Evolutionary conservation across 139 green algal species (phyloP).

Genomic region (Limnomonas spitsbergensis): DNA sequence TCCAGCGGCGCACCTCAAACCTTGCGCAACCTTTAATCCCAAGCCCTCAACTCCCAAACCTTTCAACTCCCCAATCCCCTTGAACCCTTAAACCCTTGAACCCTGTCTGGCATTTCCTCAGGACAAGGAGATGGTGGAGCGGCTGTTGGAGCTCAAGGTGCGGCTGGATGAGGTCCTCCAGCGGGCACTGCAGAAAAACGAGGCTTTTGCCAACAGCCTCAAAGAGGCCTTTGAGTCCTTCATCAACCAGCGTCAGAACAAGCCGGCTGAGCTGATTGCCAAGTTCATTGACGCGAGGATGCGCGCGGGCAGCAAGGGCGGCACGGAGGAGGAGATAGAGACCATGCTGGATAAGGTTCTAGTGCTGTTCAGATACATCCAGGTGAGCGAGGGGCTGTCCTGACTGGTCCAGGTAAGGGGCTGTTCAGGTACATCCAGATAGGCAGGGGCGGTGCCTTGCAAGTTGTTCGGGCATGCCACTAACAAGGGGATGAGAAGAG

Average conservation of each 20-base stretch:
- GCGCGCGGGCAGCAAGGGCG: constrained; percentile 65
- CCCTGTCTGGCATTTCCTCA: too few relatives aligned
- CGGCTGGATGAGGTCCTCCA: constrained; percentile 68
- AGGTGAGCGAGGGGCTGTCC: constrained; percentile 11
- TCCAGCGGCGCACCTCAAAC: too few relatives aligned
- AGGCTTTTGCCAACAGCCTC: constrained; percentile 69
- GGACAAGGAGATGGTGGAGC: constrained; percentile 87
- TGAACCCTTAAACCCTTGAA: too few relatives aligned
- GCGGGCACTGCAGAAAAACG: constrained; percentile 27
- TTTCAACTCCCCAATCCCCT: too few relatives aligned
- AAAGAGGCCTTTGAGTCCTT: constrained; percentile 93
- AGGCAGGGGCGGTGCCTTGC: too few relatives aligned
- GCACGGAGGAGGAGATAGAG: constrained; percentile 89
- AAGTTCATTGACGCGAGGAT: constrained; percentile 92
- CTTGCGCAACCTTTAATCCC: too few relatives aligned
- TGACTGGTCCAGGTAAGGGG: too few relatives aligned
- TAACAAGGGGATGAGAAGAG: too few relatives aligned
- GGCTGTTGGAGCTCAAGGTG: constrained; percentile 80
- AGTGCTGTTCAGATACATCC: constrained; percentile 77
- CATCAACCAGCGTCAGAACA: constrained; percentile 86
- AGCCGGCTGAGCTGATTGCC: constrained; percentile 92
- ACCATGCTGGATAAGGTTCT: constrained; percentile 80
- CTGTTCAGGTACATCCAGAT: constrained; percentile 19
- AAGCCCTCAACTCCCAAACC: too few relatives aligned
- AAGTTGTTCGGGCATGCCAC: too few relatives aligned